Evolutionary conservation across 768 basidiomycete species (phyloP).

Genomic region (Russula lepida): DNA sequence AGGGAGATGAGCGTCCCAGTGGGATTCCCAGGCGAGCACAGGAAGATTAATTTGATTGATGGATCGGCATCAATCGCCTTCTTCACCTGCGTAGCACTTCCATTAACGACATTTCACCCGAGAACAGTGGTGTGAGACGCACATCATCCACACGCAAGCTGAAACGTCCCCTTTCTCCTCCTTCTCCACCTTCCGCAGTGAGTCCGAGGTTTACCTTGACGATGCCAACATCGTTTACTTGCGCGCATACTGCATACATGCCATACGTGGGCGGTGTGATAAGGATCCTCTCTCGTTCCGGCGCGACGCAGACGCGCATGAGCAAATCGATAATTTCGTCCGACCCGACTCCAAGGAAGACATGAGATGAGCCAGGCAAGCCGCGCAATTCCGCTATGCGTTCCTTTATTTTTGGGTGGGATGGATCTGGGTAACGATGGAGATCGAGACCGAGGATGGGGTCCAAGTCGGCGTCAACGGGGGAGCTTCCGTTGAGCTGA

Average conservation of each 20-base stretch:
- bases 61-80: slow-evolving; percentile 58
- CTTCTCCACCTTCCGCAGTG: slow-evolving; percentile 53
- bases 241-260: slow-evolving; percentile 93
- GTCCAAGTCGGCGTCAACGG: slow-evolving; percentile 31
- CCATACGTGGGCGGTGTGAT: slow-evolving; percentile 95
- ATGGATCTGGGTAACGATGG: slow-evolving; percentile 92
- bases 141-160: slow-evolving; percentile 70
- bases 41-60: slow-evolving; percentile 82
- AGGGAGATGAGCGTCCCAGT: slow-evolving; percentile 84
- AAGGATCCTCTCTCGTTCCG: slow-evolving; percentile 70
- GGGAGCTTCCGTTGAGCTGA: slow-evolving; percentile 17
- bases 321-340: slow-evolving; percentile 95
- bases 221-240: slow-evolving; percentile 86
- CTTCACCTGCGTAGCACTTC: slow-evolving; percentile 49
- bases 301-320: slow-evolving; percentile 81
- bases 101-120: neutral
- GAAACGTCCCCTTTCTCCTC: slow-evolving; percentile 64
- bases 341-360: slow-evolving; percentile 94
- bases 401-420: slow-evolving; percentile 68
- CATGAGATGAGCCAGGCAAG: slow-evolving; percentile 48
- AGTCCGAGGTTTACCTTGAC: slow-evolving; percentile 69
- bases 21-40: slow-evolving; percentile 97
- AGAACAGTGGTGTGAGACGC: slow-evolving; percentile 22
- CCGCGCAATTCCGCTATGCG: slow-evolving; percentile 67
- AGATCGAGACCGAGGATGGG: slow-evolving; percentile 44